Percentiles rank a stretch among this genome's conserved stretches.
Evolutionary conservation across 768 basidiomycete genomes (phyloP).

Genomic region (Tremella fuciformis): DNA sequence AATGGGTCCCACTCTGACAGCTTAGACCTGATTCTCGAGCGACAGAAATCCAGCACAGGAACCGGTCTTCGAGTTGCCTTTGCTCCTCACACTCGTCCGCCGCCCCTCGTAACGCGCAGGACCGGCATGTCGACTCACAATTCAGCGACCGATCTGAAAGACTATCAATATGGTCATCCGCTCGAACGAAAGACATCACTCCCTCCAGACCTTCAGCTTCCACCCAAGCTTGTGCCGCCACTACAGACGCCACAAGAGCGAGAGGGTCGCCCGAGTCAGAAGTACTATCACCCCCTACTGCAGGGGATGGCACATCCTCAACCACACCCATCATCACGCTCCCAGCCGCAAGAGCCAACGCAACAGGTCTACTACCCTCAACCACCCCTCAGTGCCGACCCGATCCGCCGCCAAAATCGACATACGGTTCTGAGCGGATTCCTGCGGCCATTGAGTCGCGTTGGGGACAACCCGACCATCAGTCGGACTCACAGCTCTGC

Average conservation of each 20-base stretch:
- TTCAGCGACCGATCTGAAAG: slow-evolving; percentile 29
- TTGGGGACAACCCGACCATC: slow-evolving; percentile 15
- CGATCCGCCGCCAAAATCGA: slow-evolving; percentile 15
- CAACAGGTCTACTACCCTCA: slow-evolving; percentile 7
- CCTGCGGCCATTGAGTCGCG: slow-evolving; percentile 37
- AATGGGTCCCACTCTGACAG: background rate
- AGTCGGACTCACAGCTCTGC: slow-evolving; percentile 25
- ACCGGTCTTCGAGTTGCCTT: background rate
- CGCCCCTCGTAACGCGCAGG: slow-evolving; percentile 19
- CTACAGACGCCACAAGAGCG: background rate
- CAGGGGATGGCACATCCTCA: slow-evolving; percentile 1
- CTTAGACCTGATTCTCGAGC: slow-evolving; percentile 42
- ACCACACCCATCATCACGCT: slow-evolving; percentile 7
- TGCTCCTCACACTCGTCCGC: slow-evolving; percentile 19
- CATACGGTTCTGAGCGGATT: slow-evolving; percentile 38
- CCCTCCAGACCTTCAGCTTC: slow-evolving; percentile 10
- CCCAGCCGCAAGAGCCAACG: slow-evolving; percentile 14
- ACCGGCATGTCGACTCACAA: slow-evolving; percentile 20
- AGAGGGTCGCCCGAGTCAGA: background rate
- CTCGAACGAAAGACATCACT: slow-evolving; percentile 19
- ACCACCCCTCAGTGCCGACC: slow-evolving; percentile 5
- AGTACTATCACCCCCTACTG: background rate
- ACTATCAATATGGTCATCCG: slow-evolving; percentile 24
- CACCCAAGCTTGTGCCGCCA: slow-evolving; percentile 10
- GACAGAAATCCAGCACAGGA: slow-evolving; percentile 35